phyloP scores from a whole-genome alignment of 2,329 filamentous ascomycete genomes.

The Dactylellina haptotyla region DNA sequence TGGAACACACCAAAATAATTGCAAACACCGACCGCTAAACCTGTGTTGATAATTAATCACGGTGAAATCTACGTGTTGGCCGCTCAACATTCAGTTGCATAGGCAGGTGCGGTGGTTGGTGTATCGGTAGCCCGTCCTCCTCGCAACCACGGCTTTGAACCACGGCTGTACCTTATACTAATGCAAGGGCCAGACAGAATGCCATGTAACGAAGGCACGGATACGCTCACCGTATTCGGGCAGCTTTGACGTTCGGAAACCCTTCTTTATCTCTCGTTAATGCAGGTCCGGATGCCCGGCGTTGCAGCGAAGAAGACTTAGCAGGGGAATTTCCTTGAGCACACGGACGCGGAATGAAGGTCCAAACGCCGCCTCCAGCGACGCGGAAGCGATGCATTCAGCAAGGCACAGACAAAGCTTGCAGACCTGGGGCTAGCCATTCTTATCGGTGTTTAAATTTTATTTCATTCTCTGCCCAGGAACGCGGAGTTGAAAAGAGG shows the following conservation, averaged over 20 bases:
- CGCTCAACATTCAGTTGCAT: too few relatives aligned
- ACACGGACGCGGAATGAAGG: slow-evolving; percentile 30
- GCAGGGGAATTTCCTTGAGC: background rate
- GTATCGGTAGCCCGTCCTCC: too few relatives aligned
- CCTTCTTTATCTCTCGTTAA: slow-evolving; percentile 18
- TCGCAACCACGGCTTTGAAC: too few relatives aligned
- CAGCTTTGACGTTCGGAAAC: background rate
- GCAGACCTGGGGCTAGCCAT: too few relatives aligned
- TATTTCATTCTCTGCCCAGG: background rate
- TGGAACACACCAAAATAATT: background rate
- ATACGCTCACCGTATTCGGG: background rate
- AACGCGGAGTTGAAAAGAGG: slow-evolving; percentile 31
- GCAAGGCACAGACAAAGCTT: background rate
- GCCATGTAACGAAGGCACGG: background rate
- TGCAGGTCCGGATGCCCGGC: background rate
- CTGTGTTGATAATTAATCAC: too few relatives aligned
- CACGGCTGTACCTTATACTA: background rate
- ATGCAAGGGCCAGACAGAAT: background rate
- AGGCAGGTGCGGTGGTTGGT: too few relatives aligned
- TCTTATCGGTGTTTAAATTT: background rate
- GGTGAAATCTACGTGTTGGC: too few relatives aligned
- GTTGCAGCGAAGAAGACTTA: background rate
- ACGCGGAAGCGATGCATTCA: slow-evolving; percentile 4
- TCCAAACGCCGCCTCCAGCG: slow-evolving; percentile 34
- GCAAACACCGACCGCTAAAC: too few relatives aligned